Evolutionary conservation across 2,329 filamentous ascomycete species (phyloP).

Genomic region (Hymenoscyphus infarciens): DNA sequence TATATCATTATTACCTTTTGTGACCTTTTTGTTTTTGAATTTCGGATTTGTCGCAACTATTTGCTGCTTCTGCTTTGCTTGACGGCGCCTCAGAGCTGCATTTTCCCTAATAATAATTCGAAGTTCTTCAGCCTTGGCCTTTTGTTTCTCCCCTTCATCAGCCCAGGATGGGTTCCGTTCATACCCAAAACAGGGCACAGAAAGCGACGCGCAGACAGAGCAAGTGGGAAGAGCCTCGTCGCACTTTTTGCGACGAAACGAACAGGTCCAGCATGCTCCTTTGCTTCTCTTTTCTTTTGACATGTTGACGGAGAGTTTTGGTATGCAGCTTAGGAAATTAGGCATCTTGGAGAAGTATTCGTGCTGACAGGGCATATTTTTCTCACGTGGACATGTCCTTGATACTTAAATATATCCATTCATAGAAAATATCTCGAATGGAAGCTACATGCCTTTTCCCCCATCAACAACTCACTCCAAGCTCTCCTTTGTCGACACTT

Average conservation of each 20-base stretch:
- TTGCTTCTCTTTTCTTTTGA: conserved; percentile 32
- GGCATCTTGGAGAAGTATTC: too few relatives aligned
- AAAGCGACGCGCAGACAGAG: conserved; percentile 45
- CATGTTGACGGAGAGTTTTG: neutral
- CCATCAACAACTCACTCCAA: too few relatives aligned
- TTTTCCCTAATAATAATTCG: neutral
- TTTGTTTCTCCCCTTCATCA: conserved; percentile 3
- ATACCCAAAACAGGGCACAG: conserved; percentile 4
- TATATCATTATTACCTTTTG: too few relatives aligned
- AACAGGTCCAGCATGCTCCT: conserved; percentile 60
- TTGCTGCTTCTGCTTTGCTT: neutral
- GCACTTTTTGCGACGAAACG: conserved; percentile 61
- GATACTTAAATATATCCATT: too few relatives aligned
- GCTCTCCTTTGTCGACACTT: too few relatives aligned
- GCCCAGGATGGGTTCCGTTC: neutral
- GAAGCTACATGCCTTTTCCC: too few relatives aligned
- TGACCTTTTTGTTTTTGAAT: too few relatives aligned
- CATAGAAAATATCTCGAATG: too few relatives aligned
- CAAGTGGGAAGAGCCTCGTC: conserved; percentile 58
- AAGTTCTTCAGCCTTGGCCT: neutral
- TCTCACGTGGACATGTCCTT: too few relatives aligned
- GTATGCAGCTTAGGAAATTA: too few relatives aligned
- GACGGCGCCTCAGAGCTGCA: neutral
- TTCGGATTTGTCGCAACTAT: too few relatives aligned
- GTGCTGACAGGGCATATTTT: too few relatives aligned